Evolutionary conservation across 2,329 filamentous ascomycete species (phyloP).

Genomic region (Xylaria sp.): DNA sequence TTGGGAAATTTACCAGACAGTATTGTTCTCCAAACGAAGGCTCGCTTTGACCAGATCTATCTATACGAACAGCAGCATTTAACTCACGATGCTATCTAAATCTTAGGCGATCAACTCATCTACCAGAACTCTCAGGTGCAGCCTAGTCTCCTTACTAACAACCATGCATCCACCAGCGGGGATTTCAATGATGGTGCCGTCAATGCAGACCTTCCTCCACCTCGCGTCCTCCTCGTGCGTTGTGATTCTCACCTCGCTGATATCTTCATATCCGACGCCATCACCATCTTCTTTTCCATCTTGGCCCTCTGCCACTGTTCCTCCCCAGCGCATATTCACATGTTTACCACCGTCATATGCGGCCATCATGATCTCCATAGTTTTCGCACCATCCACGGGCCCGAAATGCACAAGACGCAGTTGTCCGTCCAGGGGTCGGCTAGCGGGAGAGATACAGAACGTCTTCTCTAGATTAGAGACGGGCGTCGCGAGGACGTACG

Average conservation of each 20-base stretch:
- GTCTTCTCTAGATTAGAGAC: constrained; percentile 82
- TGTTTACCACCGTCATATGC: constrained; percentile 65
- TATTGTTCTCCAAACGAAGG: neutral
- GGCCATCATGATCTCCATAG: constrained; percentile 77
- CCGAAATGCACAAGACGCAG: constrained; percentile 79
- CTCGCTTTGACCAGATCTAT: neutral
- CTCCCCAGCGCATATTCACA: constrained; percentile 54
- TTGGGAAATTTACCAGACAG: too few relatives aligned
- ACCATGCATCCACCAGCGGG: constrained; percentile 74
- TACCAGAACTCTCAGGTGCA: constrained; percentile 53
- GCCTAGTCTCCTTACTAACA: constrained; percentile 56
- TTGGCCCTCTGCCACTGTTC: constrained; percentile 40
- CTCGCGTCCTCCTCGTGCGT: constrained; percentile 70
- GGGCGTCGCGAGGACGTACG: constrained; percentile 76
- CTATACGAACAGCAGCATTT: neutral
- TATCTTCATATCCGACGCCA: constrained; percentile 71
- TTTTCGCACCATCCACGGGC: constrained; percentile 64
- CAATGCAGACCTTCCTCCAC: constrained; percentile 90
- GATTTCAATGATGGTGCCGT: constrained; percentile 83
- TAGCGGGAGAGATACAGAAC: constrained; percentile 80
- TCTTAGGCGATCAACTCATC: constrained; percentile 23
- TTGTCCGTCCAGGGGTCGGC: constrained; percentile 71
- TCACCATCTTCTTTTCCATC: constrained; percentile 31
- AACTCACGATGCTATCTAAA: neutral
- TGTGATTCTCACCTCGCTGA: constrained; percentile 70